Evolutionary conservation across 345 rosid genomes (phyloP).

Genomic region (thale cress (Arabidopsis thaliana)): TAIR10.1 NC_003074.8:8389501-8390000

Average conservation of each 20-base stretch:
- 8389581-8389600: slow-evolving; percentile 72
- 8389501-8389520: slow-evolving; percentile 86
- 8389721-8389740: slow-evolving; percentile 91
- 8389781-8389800: slow-evolving; percentile 99
- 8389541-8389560: slow-evolving; percentile 51
- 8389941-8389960: slow-evolving; percentile 93
- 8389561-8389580: slow-evolving; percentile 85
- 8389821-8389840: slow-evolving; percentile 97
- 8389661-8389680: background rate
- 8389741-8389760: slow-evolving; percentile 90
- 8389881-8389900: background rate
- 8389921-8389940: slow-evolving; percentile 50
- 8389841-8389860: slow-evolving; percentile 94
- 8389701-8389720: slow-evolving; percentile 8
- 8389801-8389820: slow-evolving; percentile 92
- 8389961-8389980: slow-evolving; percentile 83
- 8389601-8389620: slow-evolving; percentile 83
- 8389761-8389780: slow-evolving; percentile 84
- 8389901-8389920: slow-evolving; percentile 1
- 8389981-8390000: slow-evolving; percentile 80
- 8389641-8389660: background rate
- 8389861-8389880: background rate
- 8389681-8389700: background rate
- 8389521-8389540: slow-evolving; percentile 81
- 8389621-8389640: slow-evolving; percentile 79